A percentile compares a stretch with the other conserved stretches of the same genome.
phyloP scores from a whole-genome alignment of 2,329 filamentous ascomycete species.

The Beauveria pseudobassiana region DNA sequence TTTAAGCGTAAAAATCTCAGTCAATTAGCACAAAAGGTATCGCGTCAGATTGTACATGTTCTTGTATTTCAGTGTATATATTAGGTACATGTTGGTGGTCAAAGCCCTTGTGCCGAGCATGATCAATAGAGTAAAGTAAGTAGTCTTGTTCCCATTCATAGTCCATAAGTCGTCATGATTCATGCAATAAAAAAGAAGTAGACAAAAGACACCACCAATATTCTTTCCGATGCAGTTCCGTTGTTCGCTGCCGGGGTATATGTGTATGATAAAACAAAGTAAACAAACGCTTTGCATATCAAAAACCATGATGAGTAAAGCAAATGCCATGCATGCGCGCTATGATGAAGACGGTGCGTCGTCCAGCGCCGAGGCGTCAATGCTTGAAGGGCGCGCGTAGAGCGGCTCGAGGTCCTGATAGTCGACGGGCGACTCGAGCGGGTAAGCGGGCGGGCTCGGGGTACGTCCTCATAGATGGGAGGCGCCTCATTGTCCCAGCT shows the following conservation, averaged over 20 bases:
- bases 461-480: slow-evolving; percentile 89
- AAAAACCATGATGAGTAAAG: not conserved
- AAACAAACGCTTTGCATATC: not conserved
- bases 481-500: slow-evolving; percentile 96
- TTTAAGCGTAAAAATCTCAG: too few relatives aligned
- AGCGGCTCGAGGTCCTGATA: slow-evolving; percentile 34
- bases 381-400: slow-evolving; percentile 17
- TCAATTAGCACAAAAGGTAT: not conserved
- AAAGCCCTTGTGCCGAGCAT: not conserved
- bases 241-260: slow-evolving; percentile 12
- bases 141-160: not conserved
- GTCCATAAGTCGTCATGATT: not conserved
- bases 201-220: not conserved
- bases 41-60: not conserved
- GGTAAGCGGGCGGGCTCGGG: slow-evolving; percentile 74
- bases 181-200: not conserved
- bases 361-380: not conserved
- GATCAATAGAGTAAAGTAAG: not conserved
- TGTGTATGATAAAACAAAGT: not conserved
- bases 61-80: not conserved
- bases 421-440: slow-evolving; percentile 26
- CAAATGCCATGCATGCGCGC: not conserved
- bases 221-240: slow-evolving; percentile 9
- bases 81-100: not conserved
- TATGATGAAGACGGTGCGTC: not conserved